Conservation (phyloP, 148 eudicot genomes). For the Pouteria glomerata region DNA sequence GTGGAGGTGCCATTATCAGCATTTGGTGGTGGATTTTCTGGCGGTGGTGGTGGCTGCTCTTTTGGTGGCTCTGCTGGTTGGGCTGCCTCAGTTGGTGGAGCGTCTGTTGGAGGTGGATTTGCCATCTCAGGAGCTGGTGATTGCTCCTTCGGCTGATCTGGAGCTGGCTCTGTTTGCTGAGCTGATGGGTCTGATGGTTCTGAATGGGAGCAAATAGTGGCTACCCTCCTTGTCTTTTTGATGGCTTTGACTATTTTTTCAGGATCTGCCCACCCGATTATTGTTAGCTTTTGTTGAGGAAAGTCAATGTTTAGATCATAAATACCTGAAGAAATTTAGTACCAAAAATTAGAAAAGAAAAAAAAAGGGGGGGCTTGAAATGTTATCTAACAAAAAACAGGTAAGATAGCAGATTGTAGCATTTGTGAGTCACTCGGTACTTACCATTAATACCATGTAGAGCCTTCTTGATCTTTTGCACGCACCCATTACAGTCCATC, state of each 20-base stretch:
- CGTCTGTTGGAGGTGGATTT: constrained; percentile 16
- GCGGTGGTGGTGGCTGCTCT: constrained; percentile 34
- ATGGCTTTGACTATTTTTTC: constrained; percentile 77
- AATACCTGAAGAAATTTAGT: constrained; percentile 50
- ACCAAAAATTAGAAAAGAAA: not conserved
- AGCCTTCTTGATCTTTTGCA: constrained; percentile 91
- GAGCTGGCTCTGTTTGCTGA: constrained; percentile 27
- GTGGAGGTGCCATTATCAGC: constrained; percentile 20
- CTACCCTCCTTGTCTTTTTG: constrained; percentile 67
- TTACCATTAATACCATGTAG: constrained; percentile 69
- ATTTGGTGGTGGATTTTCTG: constrained; percentile 32
- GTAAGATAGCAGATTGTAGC: not conserved
- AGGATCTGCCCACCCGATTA: constrained; percentile 82
- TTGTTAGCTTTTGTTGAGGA: constrained; percentile 62
- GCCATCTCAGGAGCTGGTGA: constrained; percentile 19
- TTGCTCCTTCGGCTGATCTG: constrained; percentile 13
- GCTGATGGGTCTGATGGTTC: constrained; percentile 41
- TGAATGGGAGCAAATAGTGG: constrained; percentile 67
- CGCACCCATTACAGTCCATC: constrained; percentile 94
- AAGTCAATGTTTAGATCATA: constrained; percentile 60
- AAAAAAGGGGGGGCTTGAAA: not conserved
- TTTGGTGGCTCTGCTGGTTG: constrained; percentile 29
- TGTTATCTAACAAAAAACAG: too few species aligned
- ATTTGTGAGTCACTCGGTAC: not conserved
- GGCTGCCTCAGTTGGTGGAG: constrained; percentile 9